Evolutionary conservation across 441 rosid species (phyloP), one percentile per base, ranked within the genome.

Genomic region (Pelargonium citronellum): DNA sequence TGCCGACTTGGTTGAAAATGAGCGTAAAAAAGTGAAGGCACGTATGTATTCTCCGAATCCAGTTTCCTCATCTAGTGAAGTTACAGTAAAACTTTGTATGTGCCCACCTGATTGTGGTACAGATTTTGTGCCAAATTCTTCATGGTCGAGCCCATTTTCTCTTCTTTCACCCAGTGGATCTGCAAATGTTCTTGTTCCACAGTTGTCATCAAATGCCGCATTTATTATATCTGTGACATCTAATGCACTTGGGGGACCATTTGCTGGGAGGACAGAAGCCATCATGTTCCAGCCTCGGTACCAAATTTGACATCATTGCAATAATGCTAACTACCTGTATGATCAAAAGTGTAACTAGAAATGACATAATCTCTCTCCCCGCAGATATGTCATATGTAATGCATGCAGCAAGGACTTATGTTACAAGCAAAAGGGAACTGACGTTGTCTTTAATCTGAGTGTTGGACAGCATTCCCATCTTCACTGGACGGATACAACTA

Each of bases 241-340:
- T 72, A 82, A 83, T 79, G 81, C 83, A 69, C 79, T 92, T 80
- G 83, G 83, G 80, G 95, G 91, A 55, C 84, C 86, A 68, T 76
- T 89, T 77, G 83, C 89, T 63, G 95, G 97, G 73, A 83, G 89
- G 83, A 91, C 94, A 4, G 87, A 80, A 73, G 91, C 92, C 70
- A 80, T 91, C 74, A 87, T 94, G 78, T 90, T 91, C 81, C 99
- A 94, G 83, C 96, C 99, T 64, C 89, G 96, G 97, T 94, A 76
- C 76, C 66, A 55, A 64, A 57, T 55, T 73, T 65, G 46, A 39
- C 63, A 27, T 67, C 60, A 39, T 22, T 68, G 20, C 69, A 20
- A 64, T 49, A 69, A 47, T 64, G 16, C 30, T 67, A 67, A 37
- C 51, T 67, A 41, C 22, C 46, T 67, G 39, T 17, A 63, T 63